Evolutionary conservation across 2,329 filamentous ascomycete genomes (phyloP).

Genomic region (Aspergillus phoenicis): DNA sequence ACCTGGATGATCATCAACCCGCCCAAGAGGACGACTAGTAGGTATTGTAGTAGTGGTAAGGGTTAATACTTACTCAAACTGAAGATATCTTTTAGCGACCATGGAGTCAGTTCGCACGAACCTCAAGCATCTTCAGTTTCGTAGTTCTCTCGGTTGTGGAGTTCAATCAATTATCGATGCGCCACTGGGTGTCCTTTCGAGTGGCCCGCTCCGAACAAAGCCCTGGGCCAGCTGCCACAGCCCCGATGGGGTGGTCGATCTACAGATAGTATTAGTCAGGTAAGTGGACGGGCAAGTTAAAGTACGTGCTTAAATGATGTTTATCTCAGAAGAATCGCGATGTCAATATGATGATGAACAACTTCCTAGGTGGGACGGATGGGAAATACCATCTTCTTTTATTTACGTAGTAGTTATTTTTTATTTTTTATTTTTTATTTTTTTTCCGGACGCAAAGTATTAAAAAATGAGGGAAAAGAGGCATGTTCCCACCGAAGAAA

Average conservation of each 20-base stretch:
- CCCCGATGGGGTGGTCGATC: conserved; percentile 8
- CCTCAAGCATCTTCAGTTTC: neutral
- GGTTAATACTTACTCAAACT: neutral
- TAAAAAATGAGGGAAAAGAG: neutral
- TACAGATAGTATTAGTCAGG: conserved; percentile 5
- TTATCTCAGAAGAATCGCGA: neutral
- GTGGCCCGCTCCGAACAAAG: conserved; percentile 6
- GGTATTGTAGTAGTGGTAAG: neutral
- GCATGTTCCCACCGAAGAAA: neutral
- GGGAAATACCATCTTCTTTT: neutral
- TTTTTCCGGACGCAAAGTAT: neutral
- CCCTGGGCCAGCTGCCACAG: conserved; percentile 12
- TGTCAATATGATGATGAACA: neutral
- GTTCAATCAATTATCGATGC: conserved; percentile 10
- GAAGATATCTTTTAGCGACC: neutral
- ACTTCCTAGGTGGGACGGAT: neutral
- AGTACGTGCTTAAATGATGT: neutral
- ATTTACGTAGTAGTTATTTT: no score
- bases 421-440: no score
- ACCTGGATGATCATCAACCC: neutral
- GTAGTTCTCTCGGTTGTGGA: neutral
- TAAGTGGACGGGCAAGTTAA: neutral
- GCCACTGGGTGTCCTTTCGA: conserved; percentile 8
- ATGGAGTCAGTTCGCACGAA: neutral
- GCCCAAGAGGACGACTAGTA: neutral